Percentiles rank a stretch among this genome's conserved stretches.
Evolutionary conservation across 2,329 filamentous ascomycete genomes (phyloP).

Genomic region (Arachnopeziza araneosa): DNA sequence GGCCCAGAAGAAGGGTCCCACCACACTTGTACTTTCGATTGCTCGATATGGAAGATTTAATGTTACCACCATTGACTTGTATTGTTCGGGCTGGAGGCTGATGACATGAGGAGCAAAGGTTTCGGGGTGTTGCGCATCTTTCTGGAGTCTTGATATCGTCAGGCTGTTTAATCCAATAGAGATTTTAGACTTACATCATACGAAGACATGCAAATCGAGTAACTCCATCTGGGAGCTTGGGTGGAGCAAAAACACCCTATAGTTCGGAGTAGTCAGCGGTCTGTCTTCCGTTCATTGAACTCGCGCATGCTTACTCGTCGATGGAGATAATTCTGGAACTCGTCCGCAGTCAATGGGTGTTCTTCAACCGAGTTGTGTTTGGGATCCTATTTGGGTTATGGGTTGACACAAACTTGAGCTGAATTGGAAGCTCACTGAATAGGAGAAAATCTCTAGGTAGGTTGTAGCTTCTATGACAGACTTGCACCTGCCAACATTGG

Average conservation of each 20-base stretch:
- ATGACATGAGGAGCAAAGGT: conserved; percentile 54
- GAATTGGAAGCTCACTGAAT: conserved; percentile 23
- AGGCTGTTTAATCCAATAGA: conserved; percentile 1
- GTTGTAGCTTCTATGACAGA: conserved; percentile 24
- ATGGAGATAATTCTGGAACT: conserved; percentile 31
- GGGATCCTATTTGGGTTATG: conserved; percentile 23
- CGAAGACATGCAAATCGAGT: conserved; percentile 17
- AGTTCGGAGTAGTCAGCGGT: not conserved
- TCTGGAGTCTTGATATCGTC: conserved; percentile 18
- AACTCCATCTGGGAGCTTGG: conserved; percentile 21
- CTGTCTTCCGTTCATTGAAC: not conserved
- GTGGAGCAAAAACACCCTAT: conserved; percentile 27
- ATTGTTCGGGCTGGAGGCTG: conserved; percentile 44
- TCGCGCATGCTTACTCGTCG: conserved; percentile 21
- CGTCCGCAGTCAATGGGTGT: conserved; percentile 27
- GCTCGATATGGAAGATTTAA: conserved; percentile 52
- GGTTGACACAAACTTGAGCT: not conserved
- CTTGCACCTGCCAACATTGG: conserved; percentile 25
- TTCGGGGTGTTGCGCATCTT: conserved; percentile 47
- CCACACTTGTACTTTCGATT: conserved; percentile 53
- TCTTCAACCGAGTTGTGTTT: conserved; percentile 26
- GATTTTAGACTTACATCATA: conserved; percentile 16
- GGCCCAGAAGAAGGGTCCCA: conserved; percentile 60
- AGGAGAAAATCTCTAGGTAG: conserved; percentile 30
- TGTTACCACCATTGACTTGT: conserved; percentile 50